Base-by-base conservation (phyloP, 257 asterid genomes). In the Schizonepeta tenuifolia region DNA sequence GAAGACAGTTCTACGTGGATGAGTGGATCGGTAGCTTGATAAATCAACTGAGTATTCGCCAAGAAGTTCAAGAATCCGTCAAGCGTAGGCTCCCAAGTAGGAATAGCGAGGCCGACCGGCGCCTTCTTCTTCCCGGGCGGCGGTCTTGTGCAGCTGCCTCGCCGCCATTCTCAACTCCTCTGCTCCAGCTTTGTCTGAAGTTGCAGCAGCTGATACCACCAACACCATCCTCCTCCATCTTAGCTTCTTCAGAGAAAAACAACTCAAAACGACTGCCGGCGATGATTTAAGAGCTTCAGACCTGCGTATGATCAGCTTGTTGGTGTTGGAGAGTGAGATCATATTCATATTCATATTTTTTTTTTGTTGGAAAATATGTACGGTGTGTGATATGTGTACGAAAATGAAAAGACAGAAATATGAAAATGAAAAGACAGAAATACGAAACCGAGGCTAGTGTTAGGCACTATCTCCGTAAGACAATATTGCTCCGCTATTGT, bases 101-200 rank as follows among this genome's bases (percentile, higher is more conserved):
- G 83, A 46, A 91, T 33, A 1, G 97, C 54, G 3, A 47, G n/a
- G 8, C 55, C 55, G 2, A 79, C 68, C 8, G 96, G 43, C 40
- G 6, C 75, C 86, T 83, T 96, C 79, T 85, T 89, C 76, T 94
- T 91, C 0, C 96, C 96, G 65, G 88, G 95, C 96, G 64, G 86
- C 96, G 36, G 20, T 82, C 0, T 94, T 91, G 77, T 94, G 98
- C 81, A 86, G 78, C 60, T 86, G 88, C 98, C 91, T 88, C 12
- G 98, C 98, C 71, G 89, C 96, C 81, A 83, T 86, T 71, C 94
- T 91, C 98, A 94, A 91, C 86, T 94, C 98, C 77, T 91, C 98
- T 75, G 87, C 93, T 54, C 79, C 82, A 22, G 85, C 36, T 31
- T 0, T 4, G 7, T 31, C 36, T 31, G 36, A 31, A 0, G 36